Evolutionary conservation across 2,329 filamentous ascomycete genomes (phyloP), one percentile per base, ranked within the genome.

Genomic region (Colletotrichum cordylinicola): DNA sequence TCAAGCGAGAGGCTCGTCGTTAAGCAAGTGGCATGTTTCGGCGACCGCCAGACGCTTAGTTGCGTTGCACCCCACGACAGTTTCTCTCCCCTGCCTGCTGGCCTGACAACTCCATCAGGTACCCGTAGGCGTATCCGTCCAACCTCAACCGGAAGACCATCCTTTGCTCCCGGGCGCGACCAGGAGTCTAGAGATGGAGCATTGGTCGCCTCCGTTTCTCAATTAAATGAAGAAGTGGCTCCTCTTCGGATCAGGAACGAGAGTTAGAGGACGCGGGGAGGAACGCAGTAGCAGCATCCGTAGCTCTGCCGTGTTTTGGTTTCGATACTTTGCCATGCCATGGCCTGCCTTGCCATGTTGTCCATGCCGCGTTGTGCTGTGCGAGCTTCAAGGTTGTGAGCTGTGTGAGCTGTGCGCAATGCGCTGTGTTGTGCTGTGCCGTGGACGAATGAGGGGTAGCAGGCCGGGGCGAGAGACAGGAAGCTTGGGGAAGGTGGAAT

Each of bases 21-120:
- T 52, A 31, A 60, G 52, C 37, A 24, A 73, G 70, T 75, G 70
- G 64, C 64, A 75, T 73, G 70, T 73, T 75, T 75, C 70, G 74
- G 70, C 70, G 71, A 67, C 27, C 8, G 60, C 33, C 64, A 75
- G 70, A 56, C 65, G 62, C 56, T 37, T 33, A 64, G 70, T 43
- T 58, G 70, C 31, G 73, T 75, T 35, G 73, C 64, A 75, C 70
- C 70, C 62, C 70, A 62, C 73, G 70, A 73, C 62, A 65, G 70
- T 56, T 75, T 66, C 64, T 27, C 33, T 73, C 64, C 62, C 70
- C 62, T 52, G 43, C 43, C 43, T 52, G 43, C 43, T 65, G 58
- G 33, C 43, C 56, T 60, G 64, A 64, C 43, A 68, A 65, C 73
- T 73, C 64, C 58, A 69, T 70, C 39, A 15, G 56, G 67, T 73